A percentile compares a stretch with the other conserved stretches of the same genome.
These are phyloP conservation scores for Coemansia guatemalensis DNA, from an alignment of 192 early-diverging fungal species.

Conservation along the genomic window DNA sequence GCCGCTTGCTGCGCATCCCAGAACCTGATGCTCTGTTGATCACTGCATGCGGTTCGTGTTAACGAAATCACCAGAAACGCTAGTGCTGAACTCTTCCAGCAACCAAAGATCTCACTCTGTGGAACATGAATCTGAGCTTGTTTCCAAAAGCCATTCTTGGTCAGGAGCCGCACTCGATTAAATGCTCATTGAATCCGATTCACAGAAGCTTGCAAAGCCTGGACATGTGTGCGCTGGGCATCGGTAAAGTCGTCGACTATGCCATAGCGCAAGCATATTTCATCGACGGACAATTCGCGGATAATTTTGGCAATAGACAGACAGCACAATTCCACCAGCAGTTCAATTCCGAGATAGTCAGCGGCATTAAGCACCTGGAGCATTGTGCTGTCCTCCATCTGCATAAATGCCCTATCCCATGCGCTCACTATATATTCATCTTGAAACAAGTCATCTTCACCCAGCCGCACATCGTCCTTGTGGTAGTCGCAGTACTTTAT, in stretches of 20 bases:
- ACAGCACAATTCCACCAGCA: slow-evolving; percentile 89
- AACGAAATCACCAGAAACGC: too few relatives aligned
- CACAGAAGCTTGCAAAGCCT: slow-evolving; percentile 11
- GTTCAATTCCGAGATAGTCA: slow-evolving; percentile 90
- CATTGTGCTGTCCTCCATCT: slow-evolving; percentile 65
- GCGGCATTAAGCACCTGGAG: slow-evolving; percentile 75
- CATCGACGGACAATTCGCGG: slow-evolving; percentile 83
- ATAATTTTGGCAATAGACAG: slow-evolving; percentile 94
- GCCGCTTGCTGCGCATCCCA: not conserved
- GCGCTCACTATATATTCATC: slow-evolving; percentile 66
- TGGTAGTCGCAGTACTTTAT: slow-evolving; percentile 79
- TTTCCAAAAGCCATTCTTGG: not conserved
- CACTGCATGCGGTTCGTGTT: not conserved
- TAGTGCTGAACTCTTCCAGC: too few relatives aligned
- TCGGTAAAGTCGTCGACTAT: slow-evolving; percentile 92
- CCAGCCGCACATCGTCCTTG: slow-evolving; percentile 60
- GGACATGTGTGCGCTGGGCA: slow-evolving; percentile 86
- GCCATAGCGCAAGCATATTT: slow-evolving; percentile 90
- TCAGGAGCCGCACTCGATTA: not conserved
- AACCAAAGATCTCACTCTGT: too few relatives aligned
- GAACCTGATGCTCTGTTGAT: not conserved
- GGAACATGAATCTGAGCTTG: too few relatives aligned
- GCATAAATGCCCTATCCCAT: slow-evolving; percentile 73
- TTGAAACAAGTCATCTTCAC: slow-evolving; percentile 30
- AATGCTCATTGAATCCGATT: not conserved